Evolutionary conservation across 768 basidiomycete species (phyloP), one percentile per base, ranked within the genome.

Genomic region (Sporobolomyces pararoseus): DNA sequence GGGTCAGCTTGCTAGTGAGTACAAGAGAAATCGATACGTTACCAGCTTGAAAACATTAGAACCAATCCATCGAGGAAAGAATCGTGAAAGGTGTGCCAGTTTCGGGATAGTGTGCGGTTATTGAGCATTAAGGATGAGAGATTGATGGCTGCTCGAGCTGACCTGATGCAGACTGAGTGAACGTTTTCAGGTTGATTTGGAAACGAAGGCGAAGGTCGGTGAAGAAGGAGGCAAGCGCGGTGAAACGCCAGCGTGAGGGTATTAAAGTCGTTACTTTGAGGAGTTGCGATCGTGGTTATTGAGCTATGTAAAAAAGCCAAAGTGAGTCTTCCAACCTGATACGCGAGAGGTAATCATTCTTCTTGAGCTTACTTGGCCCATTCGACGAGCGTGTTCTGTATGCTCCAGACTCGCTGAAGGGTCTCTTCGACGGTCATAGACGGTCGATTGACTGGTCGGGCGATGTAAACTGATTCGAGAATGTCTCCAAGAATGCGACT

Each of bases 381-480:
- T 16, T 53, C 51, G 51, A 53, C 51, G 25, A 53, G 51, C 21
- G 51, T 12, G 14, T 27, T 32, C 27, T 53, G 51, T 9, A 53
- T 53, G 7, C 7, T 4, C 51, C 51, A 53, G 12, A 53, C 51
- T 7, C 51, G 25, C 31, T 53, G 14, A 19, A 53, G 25, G 7
- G 51, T 53, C 27, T 53, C 51, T 27, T 53, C 51, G 51, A 53
- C 31, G 12, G 51, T 53, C 51, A 53, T 53, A 29, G 51, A 53
- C 6, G 51, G 51, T 53, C 51, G 51, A 53, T 53, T 19, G 14
- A 53, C 27, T 27, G 51, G 51, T 27, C 51, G 25, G 12, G 51
- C 51, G 27, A 53, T 53, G 51, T 53, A 53, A 19, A 53, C 51
- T 10, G 51, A 53, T 32, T 53, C 51, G 51, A 53, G 51, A 19